A percentile compares a stretch with the other conserved stretches of the same genome.
Conservation (phyloP, 2,329 filamentous ascomycete species). For the Ascochyta koolunga region DNA sequence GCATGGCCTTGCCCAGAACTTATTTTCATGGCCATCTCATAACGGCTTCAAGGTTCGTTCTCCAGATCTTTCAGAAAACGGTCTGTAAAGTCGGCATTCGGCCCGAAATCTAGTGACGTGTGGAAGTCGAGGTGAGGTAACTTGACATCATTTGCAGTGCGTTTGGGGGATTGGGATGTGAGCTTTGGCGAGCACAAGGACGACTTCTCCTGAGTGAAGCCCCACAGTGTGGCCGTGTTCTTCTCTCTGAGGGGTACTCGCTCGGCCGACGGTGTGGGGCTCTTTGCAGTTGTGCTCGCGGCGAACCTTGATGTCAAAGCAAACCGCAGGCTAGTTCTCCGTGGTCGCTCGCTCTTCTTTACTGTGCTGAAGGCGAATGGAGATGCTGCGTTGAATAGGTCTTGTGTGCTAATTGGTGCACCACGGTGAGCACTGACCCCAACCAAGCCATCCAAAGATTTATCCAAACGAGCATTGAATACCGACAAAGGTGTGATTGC, state of each 20-base stretch:
- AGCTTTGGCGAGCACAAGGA: slow-evolving; percentile 10
- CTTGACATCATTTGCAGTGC: slow-evolving; percentile 17
- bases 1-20: not conserved
- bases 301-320: slow-evolving; percentile 25
- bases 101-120: slow-evolving; percentile 31
- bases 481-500: slow-evolving; percentile 39
- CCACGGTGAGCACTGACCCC: slow-evolving; percentile 17
- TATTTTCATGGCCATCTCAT: not conserved
- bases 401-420: slow-evolving; percentile 50
- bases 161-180: slow-evolving; percentile 2
- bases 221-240: slow-evolving; percentile 25
- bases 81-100: slow-evolving; percentile 33
- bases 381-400: slow-evolving; percentile 50
- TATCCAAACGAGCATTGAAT: slow-evolving; percentile 27
- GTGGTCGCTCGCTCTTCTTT: slow-evolving; percentile 40
- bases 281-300: slow-evolving; percentile 21
- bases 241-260: slow-evolving; percentile 39
- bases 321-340: slow-evolving; percentile 32
- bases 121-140: slow-evolving; percentile 30
- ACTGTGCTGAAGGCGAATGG: slow-evolving; percentile 50
- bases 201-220: slow-evolving; percentile 27
- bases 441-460: slow-evolving; percentile 1
- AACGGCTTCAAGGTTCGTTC: slow-evolving; percentile 16
- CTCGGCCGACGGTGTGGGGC: slow-evolving; percentile 27
- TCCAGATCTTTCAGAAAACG: slow-evolving; percentile 34